Evolutionary conservation across 148 eudicot genomes (phyloP), one percentile per base, ranked within the genome.

Genomic region (Polygonum maritimum): DNA sequence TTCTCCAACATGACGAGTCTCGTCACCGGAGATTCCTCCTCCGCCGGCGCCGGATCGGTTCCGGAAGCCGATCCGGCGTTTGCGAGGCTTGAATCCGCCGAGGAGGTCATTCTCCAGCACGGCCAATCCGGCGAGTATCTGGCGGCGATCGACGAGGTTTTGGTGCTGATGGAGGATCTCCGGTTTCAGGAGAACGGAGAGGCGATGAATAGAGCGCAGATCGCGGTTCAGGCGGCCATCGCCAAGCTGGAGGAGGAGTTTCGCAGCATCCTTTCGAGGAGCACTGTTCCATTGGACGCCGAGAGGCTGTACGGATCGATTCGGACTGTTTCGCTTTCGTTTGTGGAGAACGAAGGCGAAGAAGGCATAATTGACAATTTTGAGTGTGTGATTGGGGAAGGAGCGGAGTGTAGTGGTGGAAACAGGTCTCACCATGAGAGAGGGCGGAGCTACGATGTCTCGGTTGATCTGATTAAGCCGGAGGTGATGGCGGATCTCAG

Each of bases 171-270:
- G 31, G 82, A 84, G 31, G 90, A 78, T 22, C 74, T 83, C 7
- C 49, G 45, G 8, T 22, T 77, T 35, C 45, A 48, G 13, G 76
- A 73, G 14, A 65, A 82, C 7, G 62, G 19, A 1, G 86, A 76
- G 26, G 57, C 83, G 14, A 49, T 74, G 76, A 90, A 91, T 76
- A 90, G 98, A 0, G 97, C 92, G 4, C 97, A 92, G 81, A 81
- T 49, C n/a, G 92, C 85, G 0, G 81, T 96, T 0, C 99, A 96
- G 74, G 60, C 88, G 18, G 99, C 98, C 2, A 96, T 96, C 93
- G 74, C 88, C 4, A 82, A 82, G 69, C 84, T 96, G 5, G 97
- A 96, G 86, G 98, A 96, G 9, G 98, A 96, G 80, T 87, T 96
- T 48, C 84, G 92, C 0, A 77, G 81, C 35, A 35, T 96, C 18